Base-by-base conservation (phyloP, 352 stramenopile genomes). In the Phytopythium oedochilum region DNA sequence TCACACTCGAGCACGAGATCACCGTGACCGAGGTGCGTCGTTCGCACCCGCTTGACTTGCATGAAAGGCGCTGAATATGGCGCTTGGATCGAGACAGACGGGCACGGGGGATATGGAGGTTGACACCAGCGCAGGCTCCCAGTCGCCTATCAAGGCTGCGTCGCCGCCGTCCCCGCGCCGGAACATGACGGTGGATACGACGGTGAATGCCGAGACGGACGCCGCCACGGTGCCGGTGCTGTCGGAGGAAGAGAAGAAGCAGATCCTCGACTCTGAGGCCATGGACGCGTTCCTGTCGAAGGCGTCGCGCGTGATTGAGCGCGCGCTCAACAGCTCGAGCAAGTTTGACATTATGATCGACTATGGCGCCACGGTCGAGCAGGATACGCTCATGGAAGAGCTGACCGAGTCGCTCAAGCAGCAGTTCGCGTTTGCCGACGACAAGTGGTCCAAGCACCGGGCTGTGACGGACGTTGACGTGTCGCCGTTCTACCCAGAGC, bases 291-390 rank as follows among this genome's bases (percentile, higher is more conserved):
- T 95, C 60, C 56, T 95, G 35, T 71, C 57, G 25, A 89, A 87
- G 63, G 77, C 85, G 10, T 92, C 82, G 22, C 75, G 77, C 7
- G 71, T 93, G 15, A 88, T 95, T 62, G 85, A 95, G 44, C 80
- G 85, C 5, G 85, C 81, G 17, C 54, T 95, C n/a, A 85, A 73
- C 48, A 88, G 77, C 45, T 74, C 81, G 0, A 81, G 66, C 59
- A 88, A 88, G 60, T 93, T 73, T 56, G 85, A 95, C 52, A 84
- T 93, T 40, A 93, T 92, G 83, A 63, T 91, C 36, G 85, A 95
- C 58, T 95, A 95, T 44, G 75, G 76, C 3, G 83, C 82, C 26
- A 78, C 80, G 7, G 75, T 90, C 29, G 82, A 91, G 59, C 64
- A 75, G 25, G 82, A 91, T 43, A 63, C 66, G 39, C 52, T 69